phyloP scores from a whole-genome alignment of 495 filamentous ascomycete genomes.

The Penicillium ochrochloron region DNA sequence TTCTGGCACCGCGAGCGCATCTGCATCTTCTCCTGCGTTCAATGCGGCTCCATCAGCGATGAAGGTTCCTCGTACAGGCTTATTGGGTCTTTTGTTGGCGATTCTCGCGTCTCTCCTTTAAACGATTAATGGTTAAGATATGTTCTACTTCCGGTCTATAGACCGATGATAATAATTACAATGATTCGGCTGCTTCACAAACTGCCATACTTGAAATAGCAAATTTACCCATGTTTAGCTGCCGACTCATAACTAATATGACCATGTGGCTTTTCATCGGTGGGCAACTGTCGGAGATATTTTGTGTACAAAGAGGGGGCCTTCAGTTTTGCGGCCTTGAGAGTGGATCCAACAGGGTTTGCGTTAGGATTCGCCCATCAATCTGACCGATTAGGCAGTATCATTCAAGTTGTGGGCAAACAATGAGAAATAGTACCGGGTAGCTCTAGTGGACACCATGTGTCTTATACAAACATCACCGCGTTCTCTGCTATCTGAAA shows the following conservation, averaged over 20 bases:
- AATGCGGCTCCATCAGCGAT: not conserved
- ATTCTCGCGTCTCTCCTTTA: slow-evolving; percentile 7
- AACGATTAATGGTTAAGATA: not conserved
- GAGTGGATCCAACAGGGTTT: too few species aligned
- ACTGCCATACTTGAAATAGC: not conserved
- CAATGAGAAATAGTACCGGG: too few species aligned
- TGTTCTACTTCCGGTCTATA: not conserved
- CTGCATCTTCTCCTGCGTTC: not conserved
- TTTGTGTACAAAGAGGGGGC: too few species aligned
- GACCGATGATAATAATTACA: slow-evolving; percentile 3
- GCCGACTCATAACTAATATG: not conserved
- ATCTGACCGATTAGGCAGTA: too few species aligned
- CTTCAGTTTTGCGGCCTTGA: too few species aligned
- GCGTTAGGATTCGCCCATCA: too few species aligned
- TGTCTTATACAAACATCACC: too few species aligned
- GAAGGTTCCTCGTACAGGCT: not conserved
- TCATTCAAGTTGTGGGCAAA: too few species aligned
- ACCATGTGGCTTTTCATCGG: too few species aligned
- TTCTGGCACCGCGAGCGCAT: not conserved
- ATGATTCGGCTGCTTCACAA: not conserved
- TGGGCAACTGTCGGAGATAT: not conserved
- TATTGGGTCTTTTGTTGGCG: slow-evolving; percentile 1
- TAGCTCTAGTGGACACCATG: too few species aligned
- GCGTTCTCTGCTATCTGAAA: too few species aligned
- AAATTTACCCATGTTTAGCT: not conserved